phyloP scores from a whole-genome alignment of 441 rosid species.

The Aquilaria agallochum region DNA sequence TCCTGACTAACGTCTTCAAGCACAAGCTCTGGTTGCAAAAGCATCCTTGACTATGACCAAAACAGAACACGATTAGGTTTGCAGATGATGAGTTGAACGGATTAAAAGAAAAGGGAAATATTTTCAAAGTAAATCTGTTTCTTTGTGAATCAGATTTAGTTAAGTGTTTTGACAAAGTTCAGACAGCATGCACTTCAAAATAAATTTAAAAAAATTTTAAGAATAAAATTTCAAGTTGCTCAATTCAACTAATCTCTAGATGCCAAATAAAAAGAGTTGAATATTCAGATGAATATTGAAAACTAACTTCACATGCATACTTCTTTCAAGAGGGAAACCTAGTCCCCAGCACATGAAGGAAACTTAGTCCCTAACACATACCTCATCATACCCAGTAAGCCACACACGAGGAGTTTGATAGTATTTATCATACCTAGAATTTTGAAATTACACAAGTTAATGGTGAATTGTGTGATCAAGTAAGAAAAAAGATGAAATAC shows the following conservation, averaged over 20 bases:
- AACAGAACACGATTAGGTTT: background rate
- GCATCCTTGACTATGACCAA: constrained; percentile 70
- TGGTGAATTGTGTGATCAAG: background rate
- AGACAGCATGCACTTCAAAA: constrained; percentile 13
- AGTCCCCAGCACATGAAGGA: too few species aligned
- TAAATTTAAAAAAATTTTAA: too few species aligned
- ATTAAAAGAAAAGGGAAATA: too few species aligned
- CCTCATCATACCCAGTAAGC: constrained; percentile 99
- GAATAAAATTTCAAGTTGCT: too few species aligned
- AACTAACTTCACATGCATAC: too few species aligned
- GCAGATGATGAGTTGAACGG: too few species aligned
- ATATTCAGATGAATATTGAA: background rate
- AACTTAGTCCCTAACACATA: constrained; percentile 16
- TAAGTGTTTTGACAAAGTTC: constrained; percentile 1
- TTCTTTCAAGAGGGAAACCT: too few species aligned
- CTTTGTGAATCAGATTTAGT: background rate
- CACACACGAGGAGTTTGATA: constrained; percentile 99
- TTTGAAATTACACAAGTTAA: background rate
- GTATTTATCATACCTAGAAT: constrained; percentile 92
- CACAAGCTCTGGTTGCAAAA: constrained; percentile 79
- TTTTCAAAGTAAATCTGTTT: too few species aligned
- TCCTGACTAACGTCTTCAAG: constrained; percentile 96
- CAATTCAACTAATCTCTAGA: constrained; percentile 22
- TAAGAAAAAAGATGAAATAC: background rate
- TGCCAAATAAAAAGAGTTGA: constrained; percentile 20